phyloP scores from a whole-genome alignment of 2,329 filamentous ascomycete species.

The Cladosporium halotolerans region DNA sequence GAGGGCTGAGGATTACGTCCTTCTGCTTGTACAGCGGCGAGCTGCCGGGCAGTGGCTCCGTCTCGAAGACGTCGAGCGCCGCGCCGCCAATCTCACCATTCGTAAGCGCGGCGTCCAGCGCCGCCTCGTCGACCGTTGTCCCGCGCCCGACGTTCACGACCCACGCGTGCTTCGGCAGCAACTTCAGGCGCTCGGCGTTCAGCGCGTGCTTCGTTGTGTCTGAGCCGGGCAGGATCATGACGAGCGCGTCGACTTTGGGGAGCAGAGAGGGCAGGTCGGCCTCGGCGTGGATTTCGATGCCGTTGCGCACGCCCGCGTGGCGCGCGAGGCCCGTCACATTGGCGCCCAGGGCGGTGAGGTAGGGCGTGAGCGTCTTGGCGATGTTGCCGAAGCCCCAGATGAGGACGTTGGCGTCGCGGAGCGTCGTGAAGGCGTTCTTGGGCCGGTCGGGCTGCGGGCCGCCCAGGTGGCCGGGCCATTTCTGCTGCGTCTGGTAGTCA shows the following conservation, averaged over 20 bases:
- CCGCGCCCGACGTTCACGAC: constrained; percentile 46
- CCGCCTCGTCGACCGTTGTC: constrained; percentile 47
- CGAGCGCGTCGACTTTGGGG: constrained; percentile 55
- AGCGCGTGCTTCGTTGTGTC: constrained; percentile 52
- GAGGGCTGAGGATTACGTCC: constrained; percentile 50
- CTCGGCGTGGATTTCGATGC: constrained; percentile 53
- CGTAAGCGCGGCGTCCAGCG: constrained; percentile 42
- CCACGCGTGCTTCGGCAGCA: constrained; percentile 50
- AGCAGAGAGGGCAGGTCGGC: constrained; percentile 49
- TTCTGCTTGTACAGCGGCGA: constrained; percentile 44
- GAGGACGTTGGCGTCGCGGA: constrained; percentile 52
- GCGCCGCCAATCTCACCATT: constrained; percentile 43
- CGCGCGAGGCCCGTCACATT: constrained; percentile 55
- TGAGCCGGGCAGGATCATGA: constrained; percentile 59
- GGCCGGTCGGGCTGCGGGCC: constrained; percentile 56
- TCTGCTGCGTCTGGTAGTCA: constrained; percentile 51
- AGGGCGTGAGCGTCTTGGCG: constrained; percentile 53
- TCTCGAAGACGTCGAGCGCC: constrained; percentile 46
- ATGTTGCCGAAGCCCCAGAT: constrained; percentile 65
- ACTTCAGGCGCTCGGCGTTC: constrained; percentile 47
- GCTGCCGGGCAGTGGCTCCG: constrained; percentile 47
- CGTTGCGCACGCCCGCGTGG: constrained; percentile 50
- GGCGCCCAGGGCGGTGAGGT: constrained; percentile 50
- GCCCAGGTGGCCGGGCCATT: constrained; percentile 58
- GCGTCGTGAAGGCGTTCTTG: constrained; percentile 51